Conservation (phyloP, 495 filamentous ascomycete species). For the Halenospora varia region DNA sequence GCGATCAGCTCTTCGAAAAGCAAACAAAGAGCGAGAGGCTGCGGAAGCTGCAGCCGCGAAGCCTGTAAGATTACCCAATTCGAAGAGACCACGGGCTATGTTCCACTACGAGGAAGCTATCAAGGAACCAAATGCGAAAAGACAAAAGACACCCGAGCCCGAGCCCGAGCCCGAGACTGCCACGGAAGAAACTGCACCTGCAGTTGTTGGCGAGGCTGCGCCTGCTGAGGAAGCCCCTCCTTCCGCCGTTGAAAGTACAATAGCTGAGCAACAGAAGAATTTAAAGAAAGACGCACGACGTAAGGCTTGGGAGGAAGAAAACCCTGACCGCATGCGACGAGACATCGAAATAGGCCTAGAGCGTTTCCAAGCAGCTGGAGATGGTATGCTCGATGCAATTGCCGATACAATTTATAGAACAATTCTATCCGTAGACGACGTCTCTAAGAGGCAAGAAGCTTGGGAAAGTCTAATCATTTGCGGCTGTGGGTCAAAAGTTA, state of each 20-base stretch:
- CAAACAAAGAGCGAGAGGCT: conserved; percentile 41
- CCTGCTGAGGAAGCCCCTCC: conserved; percentile 6
- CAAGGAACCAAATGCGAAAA: conserved; percentile 35
- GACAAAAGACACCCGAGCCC: conserved; percentile 34
- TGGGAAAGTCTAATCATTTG: conserved; percentile 90
- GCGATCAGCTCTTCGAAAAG: conserved; percentile 39
- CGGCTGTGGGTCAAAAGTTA: conserved; percentile 80
- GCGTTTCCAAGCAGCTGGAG: conserved; percentile 76
- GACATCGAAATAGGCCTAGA: conserved; percentile 87
- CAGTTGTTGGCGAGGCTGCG: background rate
- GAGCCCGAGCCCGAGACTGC: conserved; percentile 26
- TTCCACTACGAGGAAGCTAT: conserved; percentile 77
- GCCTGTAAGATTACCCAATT: conserved; percentile 68
- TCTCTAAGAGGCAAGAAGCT: conserved; percentile 72
- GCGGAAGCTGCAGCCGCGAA: conserved; percentile 58
- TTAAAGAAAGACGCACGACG: conserved; percentile 31
- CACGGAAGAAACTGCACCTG: conserved; percentile 8
- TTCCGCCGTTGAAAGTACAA: conserved; percentile 4
- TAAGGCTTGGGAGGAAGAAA: conserved; percentile 37
- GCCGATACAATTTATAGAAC: conserved; percentile 77
- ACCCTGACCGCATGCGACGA: conserved; percentile 46
- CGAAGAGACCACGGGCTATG: conserved; percentile 66
- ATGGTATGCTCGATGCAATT: conserved; percentile 70
- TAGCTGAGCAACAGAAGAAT: conserved; percentile 17
- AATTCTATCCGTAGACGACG: conserved; percentile 72